phyloP scores from a whole-genome alignment of 2,329 filamentous ascomycete genomes.

The Gliomastix tumulicola region DNA sequence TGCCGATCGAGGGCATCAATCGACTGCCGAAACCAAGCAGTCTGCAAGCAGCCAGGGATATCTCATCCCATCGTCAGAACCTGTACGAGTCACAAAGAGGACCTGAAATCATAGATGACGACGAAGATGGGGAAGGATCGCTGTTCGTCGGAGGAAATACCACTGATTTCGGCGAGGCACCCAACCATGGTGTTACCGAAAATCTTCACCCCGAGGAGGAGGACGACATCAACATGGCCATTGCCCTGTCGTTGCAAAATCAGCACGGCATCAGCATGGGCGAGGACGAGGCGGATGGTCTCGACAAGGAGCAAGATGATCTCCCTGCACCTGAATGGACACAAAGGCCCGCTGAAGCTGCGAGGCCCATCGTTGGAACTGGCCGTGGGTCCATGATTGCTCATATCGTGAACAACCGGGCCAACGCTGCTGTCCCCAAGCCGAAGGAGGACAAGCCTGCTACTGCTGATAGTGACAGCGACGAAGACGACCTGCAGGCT shows the following conservation, averaged over 20 bases:
- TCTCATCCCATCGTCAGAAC: constrained; percentile 15
- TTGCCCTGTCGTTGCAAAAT: constrained; percentile 76
- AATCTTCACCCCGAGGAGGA: constrained; percentile 28
- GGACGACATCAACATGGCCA: constrained; percentile 70
- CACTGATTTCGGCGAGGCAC: too few relatives aligned
- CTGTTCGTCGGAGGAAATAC: constrained; percentile 34
- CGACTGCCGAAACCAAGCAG: constrained; percentile 57
- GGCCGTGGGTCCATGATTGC: constrained; percentile 61
- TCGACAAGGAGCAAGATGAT: too few relatives aligned
- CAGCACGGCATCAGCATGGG: constrained; percentile 39
- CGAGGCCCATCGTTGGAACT: constrained; percentile 42
- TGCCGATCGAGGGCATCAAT: constrained; percentile 86
- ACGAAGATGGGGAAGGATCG: constrained; percentile 38
- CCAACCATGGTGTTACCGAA: too few relatives aligned
- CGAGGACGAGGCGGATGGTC: constrained; percentile 33
- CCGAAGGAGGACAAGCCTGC: constrained; percentile 11
- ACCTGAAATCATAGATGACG: constrained; percentile 14
- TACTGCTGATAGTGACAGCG: constrained; percentile 39
- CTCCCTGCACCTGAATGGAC: constrained; percentile 49
- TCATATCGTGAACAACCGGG: constrained; percentile 66
- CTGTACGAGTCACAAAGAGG: constrained; percentile 10
- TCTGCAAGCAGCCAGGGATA: constrained; percentile 15
- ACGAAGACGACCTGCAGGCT: constrained; percentile 75
- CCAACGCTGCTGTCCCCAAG: constrained; percentile 52
- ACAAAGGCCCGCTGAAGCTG: constrained; percentile 42